These are phyloP conservation scores for Cucumis hystrix DNA, from an alignment of 306 rosid species.

Conservation along the genomic window DNA sequence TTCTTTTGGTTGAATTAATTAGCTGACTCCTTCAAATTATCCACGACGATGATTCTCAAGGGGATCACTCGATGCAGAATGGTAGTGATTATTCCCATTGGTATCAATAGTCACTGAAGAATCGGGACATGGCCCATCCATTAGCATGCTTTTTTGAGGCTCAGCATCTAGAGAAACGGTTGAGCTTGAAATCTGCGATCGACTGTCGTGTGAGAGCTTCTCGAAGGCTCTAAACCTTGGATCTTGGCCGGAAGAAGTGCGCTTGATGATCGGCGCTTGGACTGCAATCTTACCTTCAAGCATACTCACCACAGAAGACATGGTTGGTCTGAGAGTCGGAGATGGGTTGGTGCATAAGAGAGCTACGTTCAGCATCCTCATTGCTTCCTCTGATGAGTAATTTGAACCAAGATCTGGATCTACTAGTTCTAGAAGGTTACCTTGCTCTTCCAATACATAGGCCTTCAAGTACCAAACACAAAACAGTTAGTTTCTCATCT, in stretches of 20 bases:
- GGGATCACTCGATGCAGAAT: conserved; percentile 26
- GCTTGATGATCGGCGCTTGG: conserved; percentile 41
- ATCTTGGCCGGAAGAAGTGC: conserved; percentile 13
- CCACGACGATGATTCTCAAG: conserved; percentile 1
- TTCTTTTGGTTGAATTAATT: neutral
- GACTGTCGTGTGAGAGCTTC: conserved; percentile 42
- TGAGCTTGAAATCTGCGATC: conserved; percentile 22
- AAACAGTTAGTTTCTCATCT: neutral
- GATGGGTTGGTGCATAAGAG: conserved; percentile 82
- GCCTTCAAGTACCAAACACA: conserved; percentile 27
- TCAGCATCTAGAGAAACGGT: conserved; percentile 20
- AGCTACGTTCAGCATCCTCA: conserved; percentile 68
- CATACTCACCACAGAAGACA: conserved; percentile 86
- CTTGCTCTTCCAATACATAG: conserved; percentile 81
- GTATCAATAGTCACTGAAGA: conserved; percentile 28
- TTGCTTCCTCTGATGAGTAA: conserved; percentile 46
- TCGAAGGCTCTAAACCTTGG: conserved; percentile 56
- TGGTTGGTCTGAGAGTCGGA: conserved; percentile 82
- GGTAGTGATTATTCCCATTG: conserved; percentile 8
- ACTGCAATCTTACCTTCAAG: conserved; percentile 59
- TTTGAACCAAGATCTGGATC: conserved; percentile 56
- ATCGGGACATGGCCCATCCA: conserved; percentile 53
- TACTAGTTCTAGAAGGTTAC: conserved; percentile 68
- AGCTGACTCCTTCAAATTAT: neutral
- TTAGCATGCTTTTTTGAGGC: conserved; percentile 12